Percentiles rank a stretch among this genome's conserved stretches.
These are phyloP conservation scores for Pythium brachiatum DNA, from an alignment of 352 stramenopile genomes.

Conservation along the genomic window DNA sequence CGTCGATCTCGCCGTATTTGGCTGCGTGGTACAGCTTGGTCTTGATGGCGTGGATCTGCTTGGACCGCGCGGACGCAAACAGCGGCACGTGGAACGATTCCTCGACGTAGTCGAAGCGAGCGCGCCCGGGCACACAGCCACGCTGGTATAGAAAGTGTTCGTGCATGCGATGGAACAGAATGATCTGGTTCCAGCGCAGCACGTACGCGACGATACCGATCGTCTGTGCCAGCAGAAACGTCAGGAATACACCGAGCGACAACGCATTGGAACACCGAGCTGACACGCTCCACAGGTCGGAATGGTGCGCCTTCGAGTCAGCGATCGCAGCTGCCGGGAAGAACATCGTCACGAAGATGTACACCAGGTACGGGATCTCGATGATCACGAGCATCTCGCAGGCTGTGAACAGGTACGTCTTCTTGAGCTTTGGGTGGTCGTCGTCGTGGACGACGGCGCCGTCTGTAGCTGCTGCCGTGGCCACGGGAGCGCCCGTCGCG, in stretches of 20 bases:
- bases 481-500: constrained; percentile 24
- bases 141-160: constrained; percentile 76
- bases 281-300: constrained; percentile 33
- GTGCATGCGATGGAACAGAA: constrained; percentile 76
- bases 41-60: constrained; percentile 50
- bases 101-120: constrained; percentile 67
- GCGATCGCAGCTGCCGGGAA: constrained; percentile 17
- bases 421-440: constrained; percentile 51
- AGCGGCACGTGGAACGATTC: constrained; percentile 40
- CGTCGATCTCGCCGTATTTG: constrained; percentile 56
- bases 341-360: constrained; percentile 50
- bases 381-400: constrained; percentile 77
- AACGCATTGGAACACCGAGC: constrained; percentile 37
- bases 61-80: constrained; percentile 40
- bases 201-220: constrained; percentile 57
- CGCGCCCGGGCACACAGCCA: constrained; percentile 51
- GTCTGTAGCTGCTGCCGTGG: constrained; percentile 32
- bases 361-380: constrained; percentile 70
- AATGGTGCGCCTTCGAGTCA: constrained; percentile 23
- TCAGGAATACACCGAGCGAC: constrained; percentile 24
- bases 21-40: constrained; percentile 56
- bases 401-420: constrained; percentile 69
- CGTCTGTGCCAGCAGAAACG: constrained; percentile 47
- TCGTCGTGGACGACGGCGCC: constrained; percentile 41
- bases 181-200: constrained; percentile 74